A percentile compares a stretch with the other conserved stretches of the same genome.
phyloP scores from a whole-genome alignment of 768 basidiomycete genomes.

The Phlebiopsis flavidoalba region DNA sequence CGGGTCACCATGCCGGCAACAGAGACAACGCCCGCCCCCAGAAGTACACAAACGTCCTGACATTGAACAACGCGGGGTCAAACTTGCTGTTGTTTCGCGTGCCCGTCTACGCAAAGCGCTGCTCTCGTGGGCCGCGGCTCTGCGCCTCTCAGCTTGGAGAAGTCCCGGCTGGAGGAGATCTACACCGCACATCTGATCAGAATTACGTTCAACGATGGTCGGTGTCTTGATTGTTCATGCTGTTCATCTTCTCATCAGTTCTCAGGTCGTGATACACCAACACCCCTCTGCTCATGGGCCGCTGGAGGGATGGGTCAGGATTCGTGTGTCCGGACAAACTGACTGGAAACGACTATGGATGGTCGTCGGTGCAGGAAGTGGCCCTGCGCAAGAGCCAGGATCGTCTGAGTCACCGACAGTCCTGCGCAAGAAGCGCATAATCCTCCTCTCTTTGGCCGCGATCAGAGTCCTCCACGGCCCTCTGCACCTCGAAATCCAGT shows the following conservation, averaged over 20 bases:
- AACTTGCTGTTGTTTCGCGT: slow-evolving; percentile 89
- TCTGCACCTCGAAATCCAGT: slow-evolving; percentile 23
- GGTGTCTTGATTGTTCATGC: slow-evolving; percentile 8
- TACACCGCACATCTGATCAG: slow-evolving; percentile 93
- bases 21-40: slow-evolving; percentile 40
- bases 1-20: slow-evolving; percentile 62
- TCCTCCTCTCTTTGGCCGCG: slow-evolving; percentile 63
- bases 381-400: slow-evolving; percentile 10
- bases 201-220: slow-evolving; percentile 57
- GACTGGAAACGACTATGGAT: slow-evolving; percentile 95
- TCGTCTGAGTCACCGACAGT: slow-evolving; percentile 11
- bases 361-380: slow-evolving; percentile 50
- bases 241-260: neutral
- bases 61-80: slow-evolving; percentile 90
- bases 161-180: slow-evolving; percentile 91
- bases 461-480: slow-evolving; percentile 25
- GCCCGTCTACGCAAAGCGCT: slow-evolving; percentile 64
- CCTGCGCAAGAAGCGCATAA: slow-evolving; percentile 48
- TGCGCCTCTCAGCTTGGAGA: slow-evolving; percentile 92
- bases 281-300: slow-evolving; percentile 59
- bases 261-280: slow-evolving; percentile 45
- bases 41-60: slow-evolving; percentile 74
- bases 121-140: slow-evolving; percentile 86
- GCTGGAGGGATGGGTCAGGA: slow-evolving; percentile 90
- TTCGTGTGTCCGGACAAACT: slow-evolving; percentile 93